Conservation (phyloP, 2,329 filamentous ascomycete genomes). For the Botrytis squamosa region DNA sequence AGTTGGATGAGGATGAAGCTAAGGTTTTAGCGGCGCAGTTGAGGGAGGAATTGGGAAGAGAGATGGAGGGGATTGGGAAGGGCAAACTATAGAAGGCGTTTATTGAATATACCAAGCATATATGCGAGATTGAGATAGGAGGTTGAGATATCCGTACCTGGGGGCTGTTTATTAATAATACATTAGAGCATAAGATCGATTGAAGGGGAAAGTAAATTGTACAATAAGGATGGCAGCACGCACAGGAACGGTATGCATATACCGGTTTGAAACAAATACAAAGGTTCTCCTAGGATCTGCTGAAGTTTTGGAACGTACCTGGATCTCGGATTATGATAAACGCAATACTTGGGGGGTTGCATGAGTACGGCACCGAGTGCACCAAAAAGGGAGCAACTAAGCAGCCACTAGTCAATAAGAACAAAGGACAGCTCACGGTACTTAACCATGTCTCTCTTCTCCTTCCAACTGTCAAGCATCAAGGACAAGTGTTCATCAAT, state of each 20-base stretch:
- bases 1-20: conserved; percentile 75
- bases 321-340: background rate
- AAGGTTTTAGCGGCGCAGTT: conserved; percentile 56
- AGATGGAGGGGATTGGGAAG: conserved; percentile 43
- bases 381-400: background rate
- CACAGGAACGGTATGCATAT: background rate
- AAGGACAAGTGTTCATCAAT: conserved; percentile 2
- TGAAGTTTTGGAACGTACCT: background rate
- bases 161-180: conserved; percentile 3
- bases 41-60: conserved; percentile 48
- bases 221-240: background rate
- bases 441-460: background rate
- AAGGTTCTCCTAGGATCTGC: background rate
- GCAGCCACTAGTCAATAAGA: background rate
- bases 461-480: background rate
- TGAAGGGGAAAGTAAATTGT: background rate
- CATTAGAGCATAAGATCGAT: background rate
- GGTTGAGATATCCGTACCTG: background rate
- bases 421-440: background rate
- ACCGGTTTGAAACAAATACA: conserved; percentile 3
- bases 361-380: background rate
- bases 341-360: background rate
- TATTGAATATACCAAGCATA: background rate
- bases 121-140: background rate
- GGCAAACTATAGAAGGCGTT: conserved; percentile 29